A percentile compares a stretch with the other conserved stretches of the same genome.
Conservation (phyloP, 305 asterid species). For the Solanum hybrid region DNA sequence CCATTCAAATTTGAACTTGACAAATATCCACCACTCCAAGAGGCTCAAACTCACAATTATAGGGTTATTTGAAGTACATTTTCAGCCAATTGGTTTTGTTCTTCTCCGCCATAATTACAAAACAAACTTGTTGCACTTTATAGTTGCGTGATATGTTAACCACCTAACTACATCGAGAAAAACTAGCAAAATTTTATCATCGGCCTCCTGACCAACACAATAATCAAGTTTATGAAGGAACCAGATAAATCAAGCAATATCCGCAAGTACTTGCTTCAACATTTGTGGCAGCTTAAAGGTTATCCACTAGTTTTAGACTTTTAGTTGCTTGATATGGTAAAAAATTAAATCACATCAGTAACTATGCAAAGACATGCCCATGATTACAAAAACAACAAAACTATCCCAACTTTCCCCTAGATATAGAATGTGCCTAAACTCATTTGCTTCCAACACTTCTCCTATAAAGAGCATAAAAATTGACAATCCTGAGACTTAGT, state of each 20-base stretch:
- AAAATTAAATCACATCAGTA: neutral
- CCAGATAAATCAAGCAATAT: neutral
- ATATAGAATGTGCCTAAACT: neutral
- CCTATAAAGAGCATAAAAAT: neutral
- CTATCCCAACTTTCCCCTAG: neutral
- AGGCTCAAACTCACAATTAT: neutral
- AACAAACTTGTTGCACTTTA: neutral
- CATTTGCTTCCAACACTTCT: neutral
- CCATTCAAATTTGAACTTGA: neutral
- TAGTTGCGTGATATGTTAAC: neutral
- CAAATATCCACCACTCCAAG: neutral
- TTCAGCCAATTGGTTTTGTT: neutral
- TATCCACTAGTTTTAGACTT: neutral
- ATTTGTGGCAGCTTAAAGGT: neutral
- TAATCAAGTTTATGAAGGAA: neutral
- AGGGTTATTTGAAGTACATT: neutral
- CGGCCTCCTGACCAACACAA: neutral
- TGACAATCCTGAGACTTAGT: neutral
- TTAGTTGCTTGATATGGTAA: neutral
- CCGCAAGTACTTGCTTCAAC: neutral
- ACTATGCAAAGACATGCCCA: neutral
- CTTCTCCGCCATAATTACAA: neutral
- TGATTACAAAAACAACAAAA: neutral
- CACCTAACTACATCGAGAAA: neutral
- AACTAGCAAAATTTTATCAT: neutral